phyloP scores from a whole-genome alignment of 257 asterid genomes.

The Echium plantagineum region DNA sequence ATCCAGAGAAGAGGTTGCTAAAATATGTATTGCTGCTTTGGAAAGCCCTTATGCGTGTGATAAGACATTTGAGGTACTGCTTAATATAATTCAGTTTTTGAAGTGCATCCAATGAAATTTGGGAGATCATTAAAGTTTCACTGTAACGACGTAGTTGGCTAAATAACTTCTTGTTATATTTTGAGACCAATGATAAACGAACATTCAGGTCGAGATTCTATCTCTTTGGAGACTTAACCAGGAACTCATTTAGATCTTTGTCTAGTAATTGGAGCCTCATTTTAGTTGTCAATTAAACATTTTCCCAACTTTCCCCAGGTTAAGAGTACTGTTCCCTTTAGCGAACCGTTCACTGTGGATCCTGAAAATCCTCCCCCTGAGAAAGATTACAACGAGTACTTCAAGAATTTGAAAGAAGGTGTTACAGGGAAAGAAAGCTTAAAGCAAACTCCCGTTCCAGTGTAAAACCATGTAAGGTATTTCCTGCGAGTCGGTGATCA shows the following conservation, averaged over 20 bases:
- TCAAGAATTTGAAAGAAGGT: slow-evolving; percentile 67
- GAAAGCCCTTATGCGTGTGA: slow-evolving; percentile 81
- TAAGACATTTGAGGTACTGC: slow-evolving; percentile 79
- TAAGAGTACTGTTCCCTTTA: slow-evolving; percentile 81
- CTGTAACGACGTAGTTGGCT: too few species aligned
- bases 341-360: slow-evolving; percentile 86
- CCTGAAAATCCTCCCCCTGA: slow-evolving; percentile 91
- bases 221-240: background rate
- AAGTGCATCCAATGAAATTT: background rate
- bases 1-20: slow-evolving; percentile 91
- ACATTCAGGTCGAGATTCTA: background rate
- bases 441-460: slow-evolving; percentile 53
- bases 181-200: background rate
- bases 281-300: background rate
- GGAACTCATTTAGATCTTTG: background rate
- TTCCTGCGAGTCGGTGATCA: background rate
- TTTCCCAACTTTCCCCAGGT: slow-evolving; percentile 38
- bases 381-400: slow-evolving; percentile 68
- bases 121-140: background rate
- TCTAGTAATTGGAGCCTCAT: background rate
- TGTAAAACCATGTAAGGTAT: slow-evolving; percentile 24
- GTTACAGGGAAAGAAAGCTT: slow-evolving; percentile 90
- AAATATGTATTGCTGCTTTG: slow-evolving; percentile 74
- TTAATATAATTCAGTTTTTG: background rate
- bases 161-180: background rate